These are phyloP conservation scores for Nepenthes mirabilis DNA, from an alignment of 148 eudicot genomes.

Conservation along the genomic window DNA sequence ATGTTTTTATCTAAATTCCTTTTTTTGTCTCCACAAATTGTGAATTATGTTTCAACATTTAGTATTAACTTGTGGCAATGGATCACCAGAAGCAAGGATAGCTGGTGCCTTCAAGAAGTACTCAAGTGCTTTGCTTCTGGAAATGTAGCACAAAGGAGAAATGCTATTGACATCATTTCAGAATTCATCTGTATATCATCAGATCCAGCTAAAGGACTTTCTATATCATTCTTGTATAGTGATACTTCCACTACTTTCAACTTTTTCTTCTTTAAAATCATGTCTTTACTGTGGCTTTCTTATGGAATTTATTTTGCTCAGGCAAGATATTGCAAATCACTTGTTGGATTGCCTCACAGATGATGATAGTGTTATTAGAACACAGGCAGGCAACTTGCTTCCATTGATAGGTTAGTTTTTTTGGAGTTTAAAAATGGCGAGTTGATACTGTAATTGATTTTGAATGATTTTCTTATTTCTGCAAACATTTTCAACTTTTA, in stretches of 20 bases:
- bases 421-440: not conserved
- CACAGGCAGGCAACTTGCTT: constrained; percentile 38
- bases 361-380: constrained; percentile 36
- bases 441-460: not conserved
- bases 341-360: constrained; percentile 47
- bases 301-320: constrained; percentile 8
- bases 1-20: not conserved
- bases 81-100: constrained; percentile 35
- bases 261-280: not conserved
- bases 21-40: not conserved
- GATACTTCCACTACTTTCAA: not conserved
- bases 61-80: constrained; percentile 9
- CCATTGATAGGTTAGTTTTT: constrained; percentile 44
- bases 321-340: constrained; percentile 48
- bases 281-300: not conserved
- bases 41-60: not conserved
- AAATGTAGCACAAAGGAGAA: constrained; percentile 38
- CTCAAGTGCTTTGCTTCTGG: constrained; percentile 41
- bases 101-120: constrained; percentile 41
- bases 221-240: constrained; percentile 20
- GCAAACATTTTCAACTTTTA: too few species aligned
- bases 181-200: constrained; percentile 32
- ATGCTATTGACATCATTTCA: constrained; percentile 52
- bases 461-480: not conserved
- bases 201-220: constrained; percentile 15